These are phyloP conservation scores for Coniosporium tulheliwenetii DNA, from an alignment of 2,329 filamentous ascomycete species.

Conservation along the genomic window DNA sequence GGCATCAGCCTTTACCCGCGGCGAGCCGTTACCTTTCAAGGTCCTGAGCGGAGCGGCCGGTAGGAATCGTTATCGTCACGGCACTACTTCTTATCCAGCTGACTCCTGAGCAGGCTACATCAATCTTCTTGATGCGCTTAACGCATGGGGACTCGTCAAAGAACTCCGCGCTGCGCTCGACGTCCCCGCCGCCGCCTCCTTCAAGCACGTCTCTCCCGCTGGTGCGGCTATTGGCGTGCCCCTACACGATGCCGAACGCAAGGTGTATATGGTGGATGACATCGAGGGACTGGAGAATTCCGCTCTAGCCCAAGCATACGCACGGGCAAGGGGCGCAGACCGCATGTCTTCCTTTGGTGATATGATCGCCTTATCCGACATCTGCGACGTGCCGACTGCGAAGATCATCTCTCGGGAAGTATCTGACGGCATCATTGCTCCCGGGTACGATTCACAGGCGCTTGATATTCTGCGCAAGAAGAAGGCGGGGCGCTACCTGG, in stretches of 20 bases:
- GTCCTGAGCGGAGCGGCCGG: constrained; percentile 61
- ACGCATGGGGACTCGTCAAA: constrained; percentile 93
- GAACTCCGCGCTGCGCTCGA: constrained; percentile 82
- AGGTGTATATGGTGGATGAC: constrained; percentile 97
- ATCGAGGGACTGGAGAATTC: constrained; percentile 80
- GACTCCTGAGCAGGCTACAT: constrained; percentile 54
- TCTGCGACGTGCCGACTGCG: constrained; percentile 82
- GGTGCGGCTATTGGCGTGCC: constrained; percentile 89
- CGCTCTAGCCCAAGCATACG: constrained; percentile 81
- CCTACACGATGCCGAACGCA: constrained; percentile 73
- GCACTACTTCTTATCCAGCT: too few species aligned
- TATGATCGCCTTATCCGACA: constrained; percentile 80
- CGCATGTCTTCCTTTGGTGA: constrained; percentile 99
- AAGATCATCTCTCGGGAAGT: constrained; percentile 98
- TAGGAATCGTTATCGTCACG: constrained; percentile 16
- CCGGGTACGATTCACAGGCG: constrained; percentile 70
- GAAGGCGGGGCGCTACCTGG: constrained; percentile 93
- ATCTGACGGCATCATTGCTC: constrained; percentile 89
- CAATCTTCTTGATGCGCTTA: constrained; percentile 90
- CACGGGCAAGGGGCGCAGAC: constrained; percentile 86
- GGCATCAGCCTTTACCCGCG: constrained; percentile 64
- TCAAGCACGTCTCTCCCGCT: constrained; percentile 97
- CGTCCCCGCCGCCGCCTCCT: constrained; percentile 83
- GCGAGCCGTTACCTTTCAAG: constrained; percentile 78
- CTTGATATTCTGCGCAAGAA: constrained; percentile 91